phyloP scores from a whole-genome alignment of 2,329 filamentous ascomycete genomes.

The Ophiosphaerella herpotricha region DNA sequence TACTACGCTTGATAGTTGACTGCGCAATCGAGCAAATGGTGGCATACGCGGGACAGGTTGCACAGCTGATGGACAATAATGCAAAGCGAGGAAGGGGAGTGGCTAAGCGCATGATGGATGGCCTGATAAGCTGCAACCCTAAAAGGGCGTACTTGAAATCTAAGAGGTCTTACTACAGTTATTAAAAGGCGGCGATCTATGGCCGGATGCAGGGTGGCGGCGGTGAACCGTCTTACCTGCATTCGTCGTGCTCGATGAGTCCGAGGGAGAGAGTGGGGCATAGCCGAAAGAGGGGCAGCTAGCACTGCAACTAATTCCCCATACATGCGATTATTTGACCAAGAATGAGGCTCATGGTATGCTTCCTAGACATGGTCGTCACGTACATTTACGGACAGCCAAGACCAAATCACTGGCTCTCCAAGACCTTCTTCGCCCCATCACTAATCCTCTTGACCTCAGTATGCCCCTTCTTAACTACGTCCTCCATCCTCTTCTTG shows the following conservation, averaged over 20 bases:
- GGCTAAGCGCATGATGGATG: neutral
- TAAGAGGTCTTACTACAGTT: neutral
- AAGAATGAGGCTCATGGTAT: no score
- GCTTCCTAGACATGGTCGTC: no score
- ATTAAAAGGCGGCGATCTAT: neutral
- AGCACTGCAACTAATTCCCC: no score
- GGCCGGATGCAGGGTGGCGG: neutral
- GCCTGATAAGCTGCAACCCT: neutral
- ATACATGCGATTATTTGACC: no score
- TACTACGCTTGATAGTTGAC: constrained; percentile 3
- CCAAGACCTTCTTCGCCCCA: constrained; percentile 54
- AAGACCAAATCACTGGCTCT: constrained; percentile 22
- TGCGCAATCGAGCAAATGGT: constrained; percentile 14
- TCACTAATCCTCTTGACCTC: constrained; percentile 57
- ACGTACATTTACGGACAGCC: no score
- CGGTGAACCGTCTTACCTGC: neutral
- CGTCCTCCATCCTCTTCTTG: constrained; percentile 55
- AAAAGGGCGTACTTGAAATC: neutral
- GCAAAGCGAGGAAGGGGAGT: neutral
- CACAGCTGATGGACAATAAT: neutral
- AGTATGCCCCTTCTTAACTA: constrained; percentile 53
- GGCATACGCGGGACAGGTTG: neutral
- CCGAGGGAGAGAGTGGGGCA: no score
- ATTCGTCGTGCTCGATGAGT: neutral
- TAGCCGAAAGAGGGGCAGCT: no score